Base-by-base conservation (phyloP, 768 basidiomycete species). In the Coprinopsis cinerea region DNA sequence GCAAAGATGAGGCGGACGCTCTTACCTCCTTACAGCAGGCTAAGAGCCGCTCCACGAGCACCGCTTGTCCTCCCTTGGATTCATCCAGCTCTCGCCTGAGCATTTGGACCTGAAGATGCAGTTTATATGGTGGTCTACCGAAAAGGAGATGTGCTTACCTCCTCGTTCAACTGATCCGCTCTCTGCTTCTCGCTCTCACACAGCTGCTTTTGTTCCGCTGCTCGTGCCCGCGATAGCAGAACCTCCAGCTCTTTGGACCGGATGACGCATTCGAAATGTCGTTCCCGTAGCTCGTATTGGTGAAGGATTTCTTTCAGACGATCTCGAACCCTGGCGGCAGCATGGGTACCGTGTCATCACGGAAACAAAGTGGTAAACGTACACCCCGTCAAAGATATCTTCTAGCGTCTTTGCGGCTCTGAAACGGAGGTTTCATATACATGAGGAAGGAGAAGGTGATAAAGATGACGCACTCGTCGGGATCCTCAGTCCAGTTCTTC, bases 211-310 rank as follows among this genome's bases (percentile, higher is more conserved):
- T 91, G 88, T 59, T 92, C 91, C 9, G 90, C 88, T 22, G 88
- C 85, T 64, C 90, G 83, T 36, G 91, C 91, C 26, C 89, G 81
- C 42, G 91, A 90, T 14, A 93, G 74, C 17, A 93, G 68, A 14
- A 93, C 87, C 62, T 93, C 91, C 20, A 93, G 77, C 65, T 93
- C 91, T 67, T 93, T 93, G 36, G 91, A 92, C 35, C 91, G 86
- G 49, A 93, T 84, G 24, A 93, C 85, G 55, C 88, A 91, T 68
- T 92, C 91, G 58, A 92, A 93, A 72, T 93, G 91, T 62, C 82
- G 83, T 70, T 93, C 91, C 52, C 91, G 85, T 49, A 92, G 80
- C 60, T 93, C 86, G 61, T 93, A 93, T 61, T 92, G 90, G 22
- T 83, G 81, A 37, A 93, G 78, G 28, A 93, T 79, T 57, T 91